Conservation (phyloP, 176 grass and related monocot species). For the Eragrostis nindensis region DNA sequence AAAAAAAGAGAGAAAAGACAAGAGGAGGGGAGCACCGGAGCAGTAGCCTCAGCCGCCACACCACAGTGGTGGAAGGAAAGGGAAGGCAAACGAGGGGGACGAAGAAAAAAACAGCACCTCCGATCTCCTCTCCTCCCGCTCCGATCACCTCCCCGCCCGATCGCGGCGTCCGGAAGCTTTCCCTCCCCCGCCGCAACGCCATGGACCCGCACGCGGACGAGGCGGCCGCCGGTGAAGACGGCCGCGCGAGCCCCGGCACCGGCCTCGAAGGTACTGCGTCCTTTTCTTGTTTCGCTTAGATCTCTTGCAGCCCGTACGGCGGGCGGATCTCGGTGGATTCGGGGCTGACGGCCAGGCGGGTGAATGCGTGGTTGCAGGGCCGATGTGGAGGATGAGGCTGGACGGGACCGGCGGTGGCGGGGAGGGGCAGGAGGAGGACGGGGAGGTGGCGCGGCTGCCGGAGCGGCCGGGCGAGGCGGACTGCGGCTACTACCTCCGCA, state of each 20-base stretch:
- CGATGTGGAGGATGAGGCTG: constrained; percentile 81
- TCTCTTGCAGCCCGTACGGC: constrained; percentile 37
- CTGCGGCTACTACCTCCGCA: constrained; percentile 86
- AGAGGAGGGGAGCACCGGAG: constrained; percentile 1
- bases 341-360: constrained; percentile 21
- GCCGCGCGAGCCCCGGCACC: constrained; percentile 49
- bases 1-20: neutral
- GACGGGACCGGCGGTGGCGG: constrained; percentile 39
- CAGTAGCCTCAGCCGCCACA: constrained; percentile 42
- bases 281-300: neutral
- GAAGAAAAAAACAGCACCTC: constrained; percentile 24
- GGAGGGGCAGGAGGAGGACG: constrained; percentile 1
- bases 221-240: constrained; percentile 21
- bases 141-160: constrained; percentile 19
- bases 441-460: constrained; percentile 53
- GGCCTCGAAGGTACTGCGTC: constrained; percentile 64
- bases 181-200: constrained; percentile 21
- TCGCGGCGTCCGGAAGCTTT: constrained; percentile 52
- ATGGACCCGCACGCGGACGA: constrained; percentile 31
- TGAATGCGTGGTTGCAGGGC: constrained; percentile 55
- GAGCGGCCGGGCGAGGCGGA: constrained; percentile 82
- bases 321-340: constrained; percentile 27
- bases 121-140: constrained; percentile 54
- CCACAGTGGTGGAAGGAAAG: constrained; percentile 49
- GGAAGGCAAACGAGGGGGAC: constrained; percentile 33